Evolutionary conservation across 805 yeast genomes (phyloP).

Genomic region (Jamesozyma jinghongensis): DNA sequence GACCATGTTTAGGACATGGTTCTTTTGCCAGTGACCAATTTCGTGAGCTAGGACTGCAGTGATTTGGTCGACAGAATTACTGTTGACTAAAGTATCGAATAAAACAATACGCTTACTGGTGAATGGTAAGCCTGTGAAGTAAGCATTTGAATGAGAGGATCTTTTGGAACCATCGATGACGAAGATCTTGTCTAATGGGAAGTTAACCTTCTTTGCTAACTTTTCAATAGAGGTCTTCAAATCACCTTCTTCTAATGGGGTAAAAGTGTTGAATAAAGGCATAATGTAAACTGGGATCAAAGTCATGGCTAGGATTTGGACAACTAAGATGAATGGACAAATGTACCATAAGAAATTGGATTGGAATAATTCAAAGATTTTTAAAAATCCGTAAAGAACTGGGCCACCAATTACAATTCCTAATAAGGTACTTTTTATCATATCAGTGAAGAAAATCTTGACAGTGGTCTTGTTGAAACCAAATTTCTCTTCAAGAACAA

Average conservation of each 20-base stretch:
- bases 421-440: slow-evolving; percentile 50
- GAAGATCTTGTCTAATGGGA: slow-evolving; percentile 78
- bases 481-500: slow-evolving; percentile 82
- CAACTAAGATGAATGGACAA: slow-evolving; percentile 57
- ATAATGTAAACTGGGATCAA: slow-evolving; percentile 78
- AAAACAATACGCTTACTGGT: slow-evolving; percentile 83
- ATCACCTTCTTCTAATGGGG: slow-evolving; percentile 86
- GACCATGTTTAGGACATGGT: slow-evolving; percentile 76
- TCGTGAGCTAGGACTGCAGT: slow-evolving; percentile 98
- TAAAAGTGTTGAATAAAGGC: slow-evolving; percentile 86
- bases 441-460: slow-evolving; percentile 64
- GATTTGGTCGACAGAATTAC: slow-evolving; percentile 67
- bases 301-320: slow-evolving; percentile 68
- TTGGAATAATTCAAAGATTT: slow-evolving; percentile 73
- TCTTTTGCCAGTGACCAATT: slow-evolving; percentile 94
- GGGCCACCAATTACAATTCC: slow-evolving; percentile 60
- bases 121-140: slow-evolving; percentile 94
- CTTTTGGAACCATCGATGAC: slow-evolving; percentile 97
- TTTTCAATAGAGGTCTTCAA: slow-evolving; percentile 72
- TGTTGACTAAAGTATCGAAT: slow-evolving; percentile 81
- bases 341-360: slow-evolving; percentile 74
- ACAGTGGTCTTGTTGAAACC: slow-evolving; percentile 87
- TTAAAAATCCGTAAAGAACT: slow-evolving; percentile 62
- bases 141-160: slow-evolving; percentile 94
- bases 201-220: slow-evolving; percentile 63